Evolutionary conservation across 345 rosid species (phyloP), one percentile per base, ranked within the genome.

Genomic region (Linum trigynum): DNA sequence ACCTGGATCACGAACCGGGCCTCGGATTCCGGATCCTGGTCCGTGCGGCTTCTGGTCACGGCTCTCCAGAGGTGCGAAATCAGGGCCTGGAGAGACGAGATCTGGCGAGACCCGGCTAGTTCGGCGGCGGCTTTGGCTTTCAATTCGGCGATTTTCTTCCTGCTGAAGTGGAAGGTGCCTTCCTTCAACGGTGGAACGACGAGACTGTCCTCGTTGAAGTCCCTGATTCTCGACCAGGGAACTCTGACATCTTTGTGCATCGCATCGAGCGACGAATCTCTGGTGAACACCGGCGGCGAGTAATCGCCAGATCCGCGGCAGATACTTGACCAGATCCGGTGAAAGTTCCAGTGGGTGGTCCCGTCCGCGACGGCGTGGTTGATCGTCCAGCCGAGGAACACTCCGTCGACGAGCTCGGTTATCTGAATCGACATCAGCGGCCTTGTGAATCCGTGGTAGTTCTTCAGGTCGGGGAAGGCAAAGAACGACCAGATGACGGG

Each of bases 41-140:
- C 42, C 57, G 58, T 15, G n/a, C 67, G 64, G 38, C 42, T 57
- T 0, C 66, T 76, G 35, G 63, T 43, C 5, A 64, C 43, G 2
- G 73, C 63, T 14, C 67, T 32, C 88, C 84, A 82, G 16, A 84
- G 4, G 67, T 80, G 81, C 8, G 79, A 66, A 0, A 69, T 45
- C 0, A 84, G 60, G 38, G 77, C 79, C 71, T 84, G 88, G 50
- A 82, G 74, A 11, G 81, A 80, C 11, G 83, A 82, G 50, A 82
- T 66, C 2, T 23, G 63, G 66, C 12, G 7, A 2, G 75, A 61
- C 45, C 61, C 76, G 37, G 59, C 32, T 23, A 23, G 59, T 15
- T 80, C 81, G 5, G 39, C 42, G 39, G 80, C 75, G 58, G 79
- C 84, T 63, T 64, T 75, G 1, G 77, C 75, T 78, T 84, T 82